These are phyloP conservation scores for Spatholobus suberectus DNA, from an alignment of 306 rosid species.

Conservation along the genomic window DNA sequence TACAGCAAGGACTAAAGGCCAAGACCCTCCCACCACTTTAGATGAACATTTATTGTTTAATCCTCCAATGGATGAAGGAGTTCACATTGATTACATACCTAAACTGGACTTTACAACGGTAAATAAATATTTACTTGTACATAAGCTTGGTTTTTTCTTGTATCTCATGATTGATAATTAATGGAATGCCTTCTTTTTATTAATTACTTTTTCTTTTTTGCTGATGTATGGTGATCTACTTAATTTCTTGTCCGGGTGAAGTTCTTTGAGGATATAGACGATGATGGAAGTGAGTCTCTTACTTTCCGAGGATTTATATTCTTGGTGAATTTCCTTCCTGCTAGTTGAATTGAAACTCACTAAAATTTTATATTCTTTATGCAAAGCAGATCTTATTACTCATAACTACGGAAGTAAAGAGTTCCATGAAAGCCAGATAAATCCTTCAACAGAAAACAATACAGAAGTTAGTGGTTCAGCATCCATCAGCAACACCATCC, in stretches of 20 bases:
- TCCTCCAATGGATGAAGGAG: slow-evolving; percentile 65
- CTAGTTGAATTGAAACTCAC: slow-evolving; percentile 33
- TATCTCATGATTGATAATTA: slow-evolving; percentile 30
- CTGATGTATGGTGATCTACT: neutral
- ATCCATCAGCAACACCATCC: slow-evolving; percentile 2
- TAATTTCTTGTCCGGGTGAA: slow-evolving; percentile 38
- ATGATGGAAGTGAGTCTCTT: slow-evolving; percentile 69
- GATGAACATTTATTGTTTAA: slow-evolving; percentile 56
- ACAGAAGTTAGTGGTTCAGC: neutral
- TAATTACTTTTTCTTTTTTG: neutral
- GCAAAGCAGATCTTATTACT: slow-evolving; percentile 56
- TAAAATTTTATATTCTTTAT: slow-evolving; percentile 31
- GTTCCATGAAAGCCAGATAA: slow-evolving; percentile 43
- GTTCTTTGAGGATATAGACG: slow-evolving; percentile 76
- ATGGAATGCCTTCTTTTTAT: slow-evolving; percentile 5
- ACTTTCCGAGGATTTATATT: neutral
- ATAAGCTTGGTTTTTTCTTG: neutral
- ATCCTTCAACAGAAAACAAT: slow-evolving; percentile 32
- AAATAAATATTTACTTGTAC: neutral
- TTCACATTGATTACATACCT: slow-evolving; percentile 43
- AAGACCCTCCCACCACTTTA: slow-evolving; percentile 31
- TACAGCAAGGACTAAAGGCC: slow-evolving; percentile 47
- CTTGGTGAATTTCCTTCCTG: neutral
- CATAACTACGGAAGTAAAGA: neutral
- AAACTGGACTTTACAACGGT: slow-evolving; percentile 42